These are phyloP conservation scores for Haberlea rhodopensis DNA, from an alignment of 257 asterid species.

Conservation along the genomic window DNA sequence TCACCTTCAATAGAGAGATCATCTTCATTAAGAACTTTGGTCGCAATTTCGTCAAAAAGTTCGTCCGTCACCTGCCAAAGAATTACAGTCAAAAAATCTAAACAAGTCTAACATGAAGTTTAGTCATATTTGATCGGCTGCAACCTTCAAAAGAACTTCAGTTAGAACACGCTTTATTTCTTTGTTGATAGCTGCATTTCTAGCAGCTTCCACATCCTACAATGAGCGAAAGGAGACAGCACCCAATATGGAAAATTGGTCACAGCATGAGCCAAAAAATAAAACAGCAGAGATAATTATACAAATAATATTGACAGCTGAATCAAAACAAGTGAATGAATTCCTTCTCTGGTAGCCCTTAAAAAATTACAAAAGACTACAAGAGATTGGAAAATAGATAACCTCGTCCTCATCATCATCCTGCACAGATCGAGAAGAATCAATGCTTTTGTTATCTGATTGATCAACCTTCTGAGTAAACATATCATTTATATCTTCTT, in stretches of 20 bases:
- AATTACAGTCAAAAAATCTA: slow-evolving; percentile 34
- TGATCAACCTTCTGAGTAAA: too few species aligned
- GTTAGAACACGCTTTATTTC: too few species aligned
- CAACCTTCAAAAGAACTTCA: too few species aligned
- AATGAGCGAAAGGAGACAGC: slow-evolving; percentile 30
- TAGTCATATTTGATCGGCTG: too few species aligned
- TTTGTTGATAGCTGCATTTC: too few species aligned
- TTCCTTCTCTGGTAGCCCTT: slow-evolving; percentile 7
- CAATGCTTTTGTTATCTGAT: slow-evolving; percentile 65
- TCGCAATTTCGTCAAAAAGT: slow-evolving; percentile 94
- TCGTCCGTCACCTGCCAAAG: slow-evolving; percentile 90
- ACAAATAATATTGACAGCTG: too few species aligned
- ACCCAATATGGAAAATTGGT: slow-evolving; percentile 8
- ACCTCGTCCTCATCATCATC: slow-evolving; percentile 75
- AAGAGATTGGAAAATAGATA: slow-evolving; percentile 8
- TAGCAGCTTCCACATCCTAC: slow-evolving; percentile 91
- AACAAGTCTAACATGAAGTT: slow-evolving; percentile 15
- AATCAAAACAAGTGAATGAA: not conserved
- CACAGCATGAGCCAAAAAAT: slow-evolving; percentile 14
- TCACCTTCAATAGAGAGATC: slow-evolving; percentile 65
- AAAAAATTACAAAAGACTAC: not conserved
- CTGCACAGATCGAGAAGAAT: slow-evolving; percentile 66
- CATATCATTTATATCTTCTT: slow-evolving; percentile 57
- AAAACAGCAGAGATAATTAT: not conserved
- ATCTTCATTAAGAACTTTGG: slow-evolving; percentile 84